These are phyloP conservation scores for Artemisia argyi DNA, from an alignment of 129 eudicot genomes.

Conservation along the genomic window DNA sequence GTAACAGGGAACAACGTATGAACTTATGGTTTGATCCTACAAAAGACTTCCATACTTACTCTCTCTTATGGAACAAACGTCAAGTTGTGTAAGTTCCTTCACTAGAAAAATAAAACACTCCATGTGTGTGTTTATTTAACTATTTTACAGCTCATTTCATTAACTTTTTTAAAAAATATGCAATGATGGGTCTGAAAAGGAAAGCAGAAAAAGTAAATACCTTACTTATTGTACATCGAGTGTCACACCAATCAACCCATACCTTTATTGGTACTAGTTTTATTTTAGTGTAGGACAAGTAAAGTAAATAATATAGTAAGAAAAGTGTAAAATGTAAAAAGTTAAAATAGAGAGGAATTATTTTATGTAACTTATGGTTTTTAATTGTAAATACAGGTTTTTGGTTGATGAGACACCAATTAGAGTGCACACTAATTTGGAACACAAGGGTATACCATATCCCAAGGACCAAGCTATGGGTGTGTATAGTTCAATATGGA, in stretches of 20 bases:
- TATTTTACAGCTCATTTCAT: slow-evolving; percentile 1
- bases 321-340: no score
- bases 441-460: slow-evolving; percentile 80
- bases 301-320: no score
- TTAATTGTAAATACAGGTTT: slow-evolving; percentile 43
- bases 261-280: slow-evolving; percentile 14
- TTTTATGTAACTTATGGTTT: background rate
- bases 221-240: slow-evolving; percentile 26
- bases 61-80: slow-evolving; percentile 82
- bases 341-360: no score
- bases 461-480: slow-evolving; percentile 95
- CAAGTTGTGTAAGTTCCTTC: slow-evolving; percentile 82
- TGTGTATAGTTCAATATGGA: slow-evolving; percentile 96
- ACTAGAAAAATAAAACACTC: background rate
- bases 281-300: slow-evolving; percentile 17
- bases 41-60: slow-evolving; percentile 79
- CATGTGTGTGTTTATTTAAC: background rate
- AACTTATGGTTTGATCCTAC: slow-evolving; percentile 97
- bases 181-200: slow-evolving; percentile 38
- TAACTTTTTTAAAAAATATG: slow-evolving; percentile 3
- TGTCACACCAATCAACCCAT: background rate
- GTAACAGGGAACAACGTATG: slow-evolving; percentile 85
- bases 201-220: slow-evolving; percentile 28
- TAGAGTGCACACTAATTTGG: slow-evolving; percentile 77
- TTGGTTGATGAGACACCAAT: slow-evolving; percentile 88